Evolutionary conservation across 805 yeast species (phyloP).

Genomic region (Ogataea glucozyma): DNA sequence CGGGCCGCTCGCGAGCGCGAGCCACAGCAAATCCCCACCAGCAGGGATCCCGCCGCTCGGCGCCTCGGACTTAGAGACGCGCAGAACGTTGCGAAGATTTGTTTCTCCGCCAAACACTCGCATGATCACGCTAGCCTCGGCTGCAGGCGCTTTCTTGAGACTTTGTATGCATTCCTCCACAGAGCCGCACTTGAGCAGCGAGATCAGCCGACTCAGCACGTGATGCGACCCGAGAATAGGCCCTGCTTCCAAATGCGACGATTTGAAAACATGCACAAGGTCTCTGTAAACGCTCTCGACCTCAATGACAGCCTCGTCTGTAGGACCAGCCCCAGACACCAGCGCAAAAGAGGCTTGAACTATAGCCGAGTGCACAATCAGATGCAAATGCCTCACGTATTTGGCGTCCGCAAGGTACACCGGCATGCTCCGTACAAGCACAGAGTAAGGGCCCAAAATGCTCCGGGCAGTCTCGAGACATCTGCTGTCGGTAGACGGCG

Average conservation of each 20-base stretch:
- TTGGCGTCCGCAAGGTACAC: neutral
- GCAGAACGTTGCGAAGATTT: neutral
- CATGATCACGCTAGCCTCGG: neutral
- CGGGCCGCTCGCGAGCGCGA: neutral
- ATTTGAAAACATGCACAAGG: neutral
- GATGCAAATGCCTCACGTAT: neutral
- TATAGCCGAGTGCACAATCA: neutral
- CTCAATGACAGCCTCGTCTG: neutral
- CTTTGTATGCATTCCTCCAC: neutral
- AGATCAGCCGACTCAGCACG: neutral
- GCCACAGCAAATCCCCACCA: neutral
- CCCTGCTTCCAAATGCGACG: neutral
- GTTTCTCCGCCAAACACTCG: neutral
- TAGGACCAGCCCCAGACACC: neutral
- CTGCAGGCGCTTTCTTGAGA: neutral
- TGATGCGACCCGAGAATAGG: neutral
- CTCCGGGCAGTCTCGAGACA: neutral
- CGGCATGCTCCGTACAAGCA: neutral
- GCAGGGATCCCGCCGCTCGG: neutral
- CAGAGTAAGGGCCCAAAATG: neutral
- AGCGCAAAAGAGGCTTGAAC: slow-evolving; percentile 3
- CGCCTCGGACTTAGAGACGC: neutral
- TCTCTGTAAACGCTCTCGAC: slow-evolving; percentile 1
- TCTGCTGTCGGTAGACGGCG: neutral
- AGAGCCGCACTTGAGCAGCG: neutral